These are phyloP conservation scores for Colletotrichum siamense DNA, from an alignment of 2,329 filamentous ascomycete species.

Conservation along the genomic window DNA sequence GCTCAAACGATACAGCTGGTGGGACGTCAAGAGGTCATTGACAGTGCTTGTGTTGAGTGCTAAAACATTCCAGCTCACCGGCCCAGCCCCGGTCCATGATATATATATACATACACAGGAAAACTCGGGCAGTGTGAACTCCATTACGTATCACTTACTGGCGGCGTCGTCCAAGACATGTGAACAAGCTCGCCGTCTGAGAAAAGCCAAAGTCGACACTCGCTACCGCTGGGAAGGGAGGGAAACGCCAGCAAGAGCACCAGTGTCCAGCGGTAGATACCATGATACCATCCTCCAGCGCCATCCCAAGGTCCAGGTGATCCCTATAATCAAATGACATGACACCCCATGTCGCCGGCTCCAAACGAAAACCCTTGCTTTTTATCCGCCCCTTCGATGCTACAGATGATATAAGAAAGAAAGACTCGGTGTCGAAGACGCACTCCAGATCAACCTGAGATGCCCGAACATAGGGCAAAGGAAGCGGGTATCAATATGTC, in stretches of 20 bases:
- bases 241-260: neutral
- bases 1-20: neutral
- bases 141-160: neutral
- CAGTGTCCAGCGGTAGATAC: neutral
- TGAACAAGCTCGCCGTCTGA: neutral
- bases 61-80: neutral
- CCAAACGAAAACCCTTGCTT: slow-evolving; percentile 16
- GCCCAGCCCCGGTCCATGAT: neutral
- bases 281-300: neutral
- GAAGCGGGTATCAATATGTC: slow-evolving; percentile 18
- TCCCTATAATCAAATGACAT: slow-evolving; percentile 9
- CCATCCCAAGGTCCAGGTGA: slow-evolving; percentile 1
- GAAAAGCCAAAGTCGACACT: neutral
- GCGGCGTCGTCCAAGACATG: neutral
- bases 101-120: neutral
- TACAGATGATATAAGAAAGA: slow-evolving; percentile 11
- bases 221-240: neutral
- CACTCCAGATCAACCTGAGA: slow-evolving; percentile 12
- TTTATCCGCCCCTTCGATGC: slow-evolving; percentile 9
- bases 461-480: neutral
- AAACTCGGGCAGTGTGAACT: neutral
- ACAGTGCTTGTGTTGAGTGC: neutral
- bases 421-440: slow-evolving; percentile 12
- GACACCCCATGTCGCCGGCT: neutral
- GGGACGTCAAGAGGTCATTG: neutral